Evolutionary conservation across 331 rosid species (phyloP), one percentile per base, ranked within the genome.

Genomic region (Spiraea crenata): DNA sequence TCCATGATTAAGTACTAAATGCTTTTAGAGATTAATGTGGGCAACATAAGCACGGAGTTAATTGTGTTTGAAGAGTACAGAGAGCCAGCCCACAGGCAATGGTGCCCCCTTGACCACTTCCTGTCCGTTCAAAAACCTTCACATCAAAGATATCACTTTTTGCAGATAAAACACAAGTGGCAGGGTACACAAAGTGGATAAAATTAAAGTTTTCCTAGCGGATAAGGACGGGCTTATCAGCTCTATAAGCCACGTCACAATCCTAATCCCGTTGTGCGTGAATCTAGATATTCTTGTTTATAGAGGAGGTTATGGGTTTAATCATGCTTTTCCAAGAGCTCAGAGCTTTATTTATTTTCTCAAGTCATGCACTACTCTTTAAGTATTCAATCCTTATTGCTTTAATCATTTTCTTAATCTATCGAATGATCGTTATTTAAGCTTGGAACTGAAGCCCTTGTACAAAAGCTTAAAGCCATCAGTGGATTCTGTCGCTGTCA

Each of bases 151-250:
- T 51, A 17, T 57, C 52, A 13, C 45, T 60, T 76, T 67, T 6
- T 6, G 12, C 2, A 19, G 14, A 6, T 1, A 1, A 14, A 76
- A 54, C 61, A 71, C 73, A 83, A 75, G 87, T 79, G 85, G 62
- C 38, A 31, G 82, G 31, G 31, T 25, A 2, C 76, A 70, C 65
- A 16, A 45, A 67, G 7, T 49, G 79, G 86, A 83, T 75, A 54
- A 41, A 76, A 19, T 37, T 19, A 35, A 73, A 76, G 74, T 77
- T 81, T 82, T 68, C 37, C 19, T 12, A 50, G 37, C 40, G 54
- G 95, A 89, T 85, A 83, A 88, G 95, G 70, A 11, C 48, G 57
- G 64, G 81, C 20, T 70, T 45, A 77, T 86, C 91, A 81, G 49
- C 82, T 79, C 74, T 44, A 49, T 71, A 57, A 58, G 74, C 86